A percentile compares a stretch with the other conserved stretches of the same genome.
Conservation (phyloP, 257 asterid genomes). For the Linderniella brevidens region DNA sequence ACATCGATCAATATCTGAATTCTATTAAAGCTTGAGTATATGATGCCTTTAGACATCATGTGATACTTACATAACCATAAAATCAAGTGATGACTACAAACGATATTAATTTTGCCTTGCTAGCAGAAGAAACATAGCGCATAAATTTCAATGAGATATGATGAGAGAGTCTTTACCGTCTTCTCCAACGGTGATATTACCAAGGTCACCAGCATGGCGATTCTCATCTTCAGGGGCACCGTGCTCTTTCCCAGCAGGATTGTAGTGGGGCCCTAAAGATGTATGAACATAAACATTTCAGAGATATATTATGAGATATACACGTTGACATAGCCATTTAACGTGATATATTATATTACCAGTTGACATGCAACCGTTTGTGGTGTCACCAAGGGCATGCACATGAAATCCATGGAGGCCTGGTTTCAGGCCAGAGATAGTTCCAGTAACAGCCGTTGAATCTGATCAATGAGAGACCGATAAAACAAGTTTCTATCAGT, state of each 20-base stretch:
- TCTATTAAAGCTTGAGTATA: no score
- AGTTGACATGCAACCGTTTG: constrained; percentile 95
- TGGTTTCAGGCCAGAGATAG: constrained; percentile 70
- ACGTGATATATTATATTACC: constrained; percentile 29
- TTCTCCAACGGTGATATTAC: constrained; percentile 61
- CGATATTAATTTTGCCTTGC: neutral
- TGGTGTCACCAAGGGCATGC: constrained; percentile 98
- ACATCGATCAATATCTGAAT: no score
- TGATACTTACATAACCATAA: no score
- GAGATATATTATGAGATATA: neutral
- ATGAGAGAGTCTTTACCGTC: constrained; percentile 34
- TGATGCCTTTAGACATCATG: no score
- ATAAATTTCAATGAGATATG: neutral
- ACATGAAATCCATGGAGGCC: constrained; percentile 96
- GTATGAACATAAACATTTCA: neutral
- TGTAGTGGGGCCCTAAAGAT: constrained; percentile 77
- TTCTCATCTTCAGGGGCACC: constrained; percentile 80
- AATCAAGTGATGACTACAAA: no score
- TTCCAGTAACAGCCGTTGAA: constrained; percentile 77
- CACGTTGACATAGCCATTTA: neutral
- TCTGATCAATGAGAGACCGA: constrained; percentile 19
- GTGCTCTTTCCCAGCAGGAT: constrained; percentile 72
- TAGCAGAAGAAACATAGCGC: neutral
- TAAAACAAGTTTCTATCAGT: neutral
- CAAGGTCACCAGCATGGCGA: constrained; percentile 99